Base-by-base conservation (phyloP, 2,329 filamentous ascomycete species). In the Myriosclerotinia scirpicola region DNA sequence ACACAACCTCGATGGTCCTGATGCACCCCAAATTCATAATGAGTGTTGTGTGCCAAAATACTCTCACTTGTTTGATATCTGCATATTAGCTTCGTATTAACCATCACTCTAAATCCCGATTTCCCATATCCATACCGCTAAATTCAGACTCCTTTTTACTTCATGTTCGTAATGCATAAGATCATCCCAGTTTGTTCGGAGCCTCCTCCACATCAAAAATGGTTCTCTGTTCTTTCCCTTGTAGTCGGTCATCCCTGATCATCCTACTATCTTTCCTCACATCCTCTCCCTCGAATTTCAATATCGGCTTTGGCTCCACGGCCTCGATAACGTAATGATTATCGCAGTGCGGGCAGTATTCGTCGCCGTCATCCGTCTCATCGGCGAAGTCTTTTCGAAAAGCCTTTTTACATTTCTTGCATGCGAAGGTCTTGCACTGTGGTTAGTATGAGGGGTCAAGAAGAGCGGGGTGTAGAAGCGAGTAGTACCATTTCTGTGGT, bases 361-460 rank as follows among this genome's bases (percentile, higher is more conserved):
- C 96, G 81, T 99, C 95, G 77, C 91, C 90, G 73, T 99, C 95
- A 73, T 99, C 95, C 74, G 97, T 97, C 78, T 97, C 91, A 71
- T 87, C 82, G 55, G 90, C 90, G 20, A 50, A 62, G 75, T 99
- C 92, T 78, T 98, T 99, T 73, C 95, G 90, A 83, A 99, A 99
- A 79, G 90, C 93, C 81, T 99, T 99, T 73, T 90, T 93, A 87
- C 95, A 99, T 82, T 99, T 99, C 76, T 99, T 99, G 86, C 95
- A 99, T 63, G 92, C 92, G 76, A 99, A 98, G 48, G 83, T 86
- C 78, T 80, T 59, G 34, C n/a, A 15, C 4, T 40, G 34, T 42
- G 6, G 12, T 40, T 38, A 54, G 59, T 52, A 36, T 61, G 58
- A 65, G 58, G 55, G 58, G 58, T 48, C 40, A 56, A 53, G 56